Evolutionary conservation across 768 basidiomycete species (phyloP), one percentile per base, ranked within the genome.

Genomic region (Paxillus ammoniavirescens): DNA sequence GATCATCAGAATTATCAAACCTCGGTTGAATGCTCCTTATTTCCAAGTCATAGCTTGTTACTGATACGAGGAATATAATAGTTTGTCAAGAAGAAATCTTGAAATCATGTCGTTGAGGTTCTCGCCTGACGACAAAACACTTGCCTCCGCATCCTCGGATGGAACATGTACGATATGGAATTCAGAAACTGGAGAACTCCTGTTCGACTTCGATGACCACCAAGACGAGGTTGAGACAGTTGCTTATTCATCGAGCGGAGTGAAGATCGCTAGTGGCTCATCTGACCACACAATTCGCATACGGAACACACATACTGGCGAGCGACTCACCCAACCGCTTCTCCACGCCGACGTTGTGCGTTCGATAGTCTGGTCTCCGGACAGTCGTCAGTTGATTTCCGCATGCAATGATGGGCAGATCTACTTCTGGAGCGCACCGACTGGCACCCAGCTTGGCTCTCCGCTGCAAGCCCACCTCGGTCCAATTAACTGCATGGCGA

Each of bases 241-340:
- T 42, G 59, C 65, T 54, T 72, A 77, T 53, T 77, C 77, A 3
- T 76, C 75, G 21, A 73, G 79, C 60, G 74, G 74, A 5, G 68
- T 66, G 37, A 66, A 72, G 46, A 61, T 82, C 37, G 58, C 52
- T 4, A 40, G 46, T 21, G 56, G 56, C 4, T 57, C 47, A 28
- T n/a, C 31, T 72, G 74, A 5, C 71, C 17, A 17, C n/a, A 40
- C 49, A 26, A 12, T 33, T 33, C 38, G 49, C 8, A 31, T 49
- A 37, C 41, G 49, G 48, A 13, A 31, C 23, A 12, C n/a, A n/a
- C 7, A 21, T n/a, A 41, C 23, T 12, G 26, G 37, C 15, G 26
- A 17, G n/a, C 26, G 17, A 30, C 36, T 49, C 37, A 28, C 21
- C 47, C 18, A 40, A n/a, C 13, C 31, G 8, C 31, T 33, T 33